Base-by-base conservation (phyloP, 2,329 filamentous ascomycete genomes). In the Alternaria ventricosa region DNA sequence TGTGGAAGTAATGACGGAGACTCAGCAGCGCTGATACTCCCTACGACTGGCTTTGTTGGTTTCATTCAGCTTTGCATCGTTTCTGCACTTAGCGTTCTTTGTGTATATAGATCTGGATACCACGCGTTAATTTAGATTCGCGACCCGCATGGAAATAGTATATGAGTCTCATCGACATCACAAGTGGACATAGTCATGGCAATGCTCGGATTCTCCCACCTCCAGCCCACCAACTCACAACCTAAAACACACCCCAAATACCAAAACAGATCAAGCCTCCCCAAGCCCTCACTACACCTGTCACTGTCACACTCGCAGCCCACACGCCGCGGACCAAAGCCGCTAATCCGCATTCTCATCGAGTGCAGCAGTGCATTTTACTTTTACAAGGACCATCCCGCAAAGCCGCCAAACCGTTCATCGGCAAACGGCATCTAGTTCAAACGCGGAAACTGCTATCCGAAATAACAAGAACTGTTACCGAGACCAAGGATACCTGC, bases 31-130 rank as follows among this genome's bases (percentile, higher is more conserved):
- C 58, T 57, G 58, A 61, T 51, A 27, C 44, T 51, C 23, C 46
- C 20, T 27, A 22, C 13, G 25, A 27, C 18, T 28, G 13, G 47
- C 30, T 22, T 28, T 27, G 36, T 27, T 22, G 12, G 30, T 62
- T 64, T 64, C 66, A 41, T 53, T 41, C 49, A 33, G 30, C 20
- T 36, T 41, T 28, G 30, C 20, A 41, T 53, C 20, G 20, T 13
- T 53, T 53, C 60, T 66, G 57, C 65, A 63, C 59, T 72, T 66
- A 71, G 69, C 69, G 68, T 70, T 71, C 47, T 50, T 36, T 57
- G 60, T 68, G 67, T 60, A 68, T 27, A 25, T 53, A 46, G 15
- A 64, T 57, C 49, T 41, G 49, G 49, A 53, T 41, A 53, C 49
- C 13, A 53, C 49, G 33, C 20, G 49, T 36, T 53, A 36, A 53